A percentile compares a stretch with the other conserved stretches of the same genome.
phyloP scores from a whole-genome alignment of 192 early-diverging fungal genomes.

The Phlyctochytrium arcticum region DNA sequence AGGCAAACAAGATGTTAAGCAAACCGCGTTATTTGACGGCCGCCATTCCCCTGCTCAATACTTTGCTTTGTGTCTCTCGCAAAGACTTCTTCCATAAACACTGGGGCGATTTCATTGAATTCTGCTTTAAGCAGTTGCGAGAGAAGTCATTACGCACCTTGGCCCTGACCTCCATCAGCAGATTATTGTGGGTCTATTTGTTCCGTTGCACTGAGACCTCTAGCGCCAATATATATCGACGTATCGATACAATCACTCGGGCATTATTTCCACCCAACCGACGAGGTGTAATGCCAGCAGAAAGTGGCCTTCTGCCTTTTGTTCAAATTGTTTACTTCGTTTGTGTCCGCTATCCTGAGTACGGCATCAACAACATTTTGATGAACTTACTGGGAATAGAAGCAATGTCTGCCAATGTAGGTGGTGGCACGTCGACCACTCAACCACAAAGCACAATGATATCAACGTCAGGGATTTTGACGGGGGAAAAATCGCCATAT shows the following conservation, averaged over 20 bases:
- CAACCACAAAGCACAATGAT: neutral
- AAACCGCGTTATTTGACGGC: constrained; percentile 80
- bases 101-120: constrained; percentile 50
- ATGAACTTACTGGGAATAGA: constrained; percentile 64
- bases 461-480: neutral
- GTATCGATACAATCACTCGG: constrained; percentile 34
- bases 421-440: neutral
- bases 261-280: constrained; percentile 62
- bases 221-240: constrained; percentile 17
- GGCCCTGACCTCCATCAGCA: constrained; percentile 72
- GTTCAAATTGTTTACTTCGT: constrained; percentile 71
- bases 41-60: constrained; percentile 80
- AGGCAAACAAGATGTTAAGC: constrained; percentile 82
- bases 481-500: constrained; percentile 3
- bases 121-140: constrained; percentile 34
- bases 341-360: constrained; percentile 57
- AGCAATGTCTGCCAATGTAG: neutral
- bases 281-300: constrained; percentile 53
- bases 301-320: constrained; percentile 64
- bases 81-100: constrained; percentile 84
- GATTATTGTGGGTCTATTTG: constrained; percentile 90
- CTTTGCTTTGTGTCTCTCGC: constrained; percentile 84
- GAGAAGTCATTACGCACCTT: constrained; percentile 42
- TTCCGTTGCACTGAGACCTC: constrained; percentile 79
- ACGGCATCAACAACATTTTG: constrained; percentile 64